Evolutionary conservation across 305 asterid species (phyloP).

Genomic region (Solanum aculeatissimum): DNA sequence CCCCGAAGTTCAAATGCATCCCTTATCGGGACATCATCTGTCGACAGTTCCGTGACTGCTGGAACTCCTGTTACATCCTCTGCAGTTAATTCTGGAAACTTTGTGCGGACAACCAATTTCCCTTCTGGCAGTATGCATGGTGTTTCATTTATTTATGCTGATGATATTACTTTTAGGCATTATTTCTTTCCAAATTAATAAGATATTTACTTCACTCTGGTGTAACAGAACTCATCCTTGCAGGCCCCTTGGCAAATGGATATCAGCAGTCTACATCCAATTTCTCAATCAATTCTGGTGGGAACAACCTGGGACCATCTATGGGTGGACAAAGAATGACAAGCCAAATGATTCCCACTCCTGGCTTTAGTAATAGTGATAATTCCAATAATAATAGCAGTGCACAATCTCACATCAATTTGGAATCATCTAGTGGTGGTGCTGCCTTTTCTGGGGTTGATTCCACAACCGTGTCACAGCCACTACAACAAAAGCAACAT

Average conservation of each 20-base stretch:
- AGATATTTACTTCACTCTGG: background rate
- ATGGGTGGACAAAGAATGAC: slow-evolving; percentile 59
- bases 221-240: slow-evolving; percentile 19
- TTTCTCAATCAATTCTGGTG: slow-evolving; percentile 48
- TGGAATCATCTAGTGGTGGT: slow-evolving; percentile 46
- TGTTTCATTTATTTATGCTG: slow-evolving; percentile 45
- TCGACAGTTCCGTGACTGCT: slow-evolving; percentile 43
- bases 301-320: slow-evolving; percentile 48
- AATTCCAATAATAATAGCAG: slow-evolving; percentile 32
- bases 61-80: slow-evolving; percentile 44
- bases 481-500: slow-evolving; percentile 72
- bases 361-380: slow-evolving; percentile 62
- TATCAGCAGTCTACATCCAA: slow-evolving; percentile 59
- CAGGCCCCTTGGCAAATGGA: slow-evolving; percentile 60
- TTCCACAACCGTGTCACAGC: slow-evolving; percentile 45
- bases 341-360: slow-evolving; percentile 95
- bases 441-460: slow-evolving; percentile 53
- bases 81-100: slow-evolving; percentile 47
- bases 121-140: slow-evolving; percentile 47
- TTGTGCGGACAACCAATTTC: slow-evolving; percentile 44
- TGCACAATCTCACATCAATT: slow-evolving; percentile 38
- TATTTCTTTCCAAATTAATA: background rate
- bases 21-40: slow-evolving; percentile 37
- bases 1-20: slow-evolving; percentile 57
- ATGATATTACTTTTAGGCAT: slow-evolving; percentile 22